Conservation (phyloP, 164 flowering plant species). For the Magnolia kwangsiensis region DNA sequence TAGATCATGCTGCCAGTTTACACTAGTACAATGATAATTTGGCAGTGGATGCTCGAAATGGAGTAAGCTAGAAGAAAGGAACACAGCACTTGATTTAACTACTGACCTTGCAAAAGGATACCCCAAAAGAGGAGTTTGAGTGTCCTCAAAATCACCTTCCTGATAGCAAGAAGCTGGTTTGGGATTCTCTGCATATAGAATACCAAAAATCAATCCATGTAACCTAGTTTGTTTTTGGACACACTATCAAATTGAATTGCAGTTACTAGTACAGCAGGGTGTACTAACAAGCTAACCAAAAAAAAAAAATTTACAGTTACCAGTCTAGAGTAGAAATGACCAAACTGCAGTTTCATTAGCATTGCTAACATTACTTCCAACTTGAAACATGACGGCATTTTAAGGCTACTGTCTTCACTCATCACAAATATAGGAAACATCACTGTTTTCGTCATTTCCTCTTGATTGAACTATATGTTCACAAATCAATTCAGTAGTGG, state of each 20-base stretch:
- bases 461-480: not conserved
- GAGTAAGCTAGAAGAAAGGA: not conserved
- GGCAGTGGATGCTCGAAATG: not conserved
- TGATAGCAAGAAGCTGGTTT: conserved; percentile 30
- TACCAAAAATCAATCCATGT: conserved; percentile 1
- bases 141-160: conserved; percentile 58
- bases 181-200: conserved; percentile 48
- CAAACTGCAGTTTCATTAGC: not conserved
- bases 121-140: conserved; percentile 87
- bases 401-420: not conserved
- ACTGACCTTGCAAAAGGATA: conserved; percentile 69
- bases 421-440: too few species aligned
- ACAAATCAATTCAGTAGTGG: not conserved
- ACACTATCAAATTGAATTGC: not conserved
- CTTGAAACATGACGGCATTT: not conserved
- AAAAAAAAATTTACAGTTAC: too few species aligned
- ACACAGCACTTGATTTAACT: not conserved
- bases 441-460: not conserved
- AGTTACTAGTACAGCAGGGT: too few species aligned
- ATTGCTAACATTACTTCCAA: not conserved
- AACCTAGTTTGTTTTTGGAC: not conserved
- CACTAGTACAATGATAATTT: not conserved
- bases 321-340: not conserved
- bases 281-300: too few species aligned
- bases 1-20: not conserved